Percentiles rank a stretch among this genome's conserved stretches.
These are phyloP conservation scores for Asparagopsis taxiformis DNA, from an alignment of 31 red algal species.

Conservation along the genomic window DNA sequence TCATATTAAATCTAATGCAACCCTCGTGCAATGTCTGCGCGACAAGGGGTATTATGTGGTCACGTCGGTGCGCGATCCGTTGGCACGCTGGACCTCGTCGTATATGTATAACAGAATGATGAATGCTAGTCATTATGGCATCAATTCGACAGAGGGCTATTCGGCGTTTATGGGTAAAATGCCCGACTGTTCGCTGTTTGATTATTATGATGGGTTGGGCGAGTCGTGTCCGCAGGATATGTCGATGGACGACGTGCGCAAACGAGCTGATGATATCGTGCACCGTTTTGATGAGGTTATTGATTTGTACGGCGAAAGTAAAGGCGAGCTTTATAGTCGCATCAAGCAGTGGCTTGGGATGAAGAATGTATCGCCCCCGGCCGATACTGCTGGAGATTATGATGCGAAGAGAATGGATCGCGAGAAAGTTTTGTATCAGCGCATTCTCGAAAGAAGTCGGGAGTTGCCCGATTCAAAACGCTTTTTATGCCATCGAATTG, in stretches of 20 bases:
- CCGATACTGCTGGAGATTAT: no score
- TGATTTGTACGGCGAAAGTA: no score
- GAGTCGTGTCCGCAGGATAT: neutral
- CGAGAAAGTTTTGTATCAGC: no score
- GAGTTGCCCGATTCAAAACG: no score
- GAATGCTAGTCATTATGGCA: constrained; percentile 11
- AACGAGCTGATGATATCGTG: constrained; percentile 7
- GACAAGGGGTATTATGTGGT: constrained; percentile 7
- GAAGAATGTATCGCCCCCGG: no score
- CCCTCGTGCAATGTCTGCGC: neutral
- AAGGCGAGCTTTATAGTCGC: no score
- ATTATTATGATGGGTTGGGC: constrained; percentile 10
- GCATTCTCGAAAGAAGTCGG: no score
- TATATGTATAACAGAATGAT: constrained; percentile 4
- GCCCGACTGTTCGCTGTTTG: neutral
- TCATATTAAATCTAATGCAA: no score
- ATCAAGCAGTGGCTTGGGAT: no score
- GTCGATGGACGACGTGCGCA: constrained; percentile 12
- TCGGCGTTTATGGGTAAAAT: constrained; percentile 3
- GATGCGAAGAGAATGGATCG: no score
- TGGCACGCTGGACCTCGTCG: neutral
- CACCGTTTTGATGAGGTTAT: constrained; percentile 7
- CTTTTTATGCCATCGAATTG: no score
- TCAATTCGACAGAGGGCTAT: neutral
- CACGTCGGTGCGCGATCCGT: neutral